Evolutionary conservation across 1,284 basidiomycete species (phyloP).

Genomic region (Apiotrichum akiyoshidainum): DNA sequence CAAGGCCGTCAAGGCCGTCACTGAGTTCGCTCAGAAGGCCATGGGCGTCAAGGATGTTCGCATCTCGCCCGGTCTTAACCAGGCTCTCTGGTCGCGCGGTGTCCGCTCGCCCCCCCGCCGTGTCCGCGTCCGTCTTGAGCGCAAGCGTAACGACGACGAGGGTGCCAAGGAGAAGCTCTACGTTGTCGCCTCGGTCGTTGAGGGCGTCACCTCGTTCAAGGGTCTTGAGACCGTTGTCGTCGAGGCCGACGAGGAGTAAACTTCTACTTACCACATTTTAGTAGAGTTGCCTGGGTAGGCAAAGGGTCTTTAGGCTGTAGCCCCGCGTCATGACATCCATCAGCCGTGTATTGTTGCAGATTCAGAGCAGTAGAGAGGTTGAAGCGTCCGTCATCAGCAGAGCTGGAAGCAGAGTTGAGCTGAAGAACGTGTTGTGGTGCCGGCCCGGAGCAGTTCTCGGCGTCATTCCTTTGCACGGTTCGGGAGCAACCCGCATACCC

Average conservation of each 20-base stretch:
- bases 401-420: too few relatives aligned
- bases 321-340: conserved; percentile 27
- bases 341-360: conserved; percentile 19
- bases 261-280: conserved; percentile 5
- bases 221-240: conserved; percentile 76
- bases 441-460: too few relatives aligned
- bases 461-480: too few relatives aligned
- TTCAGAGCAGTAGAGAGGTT: not conserved
- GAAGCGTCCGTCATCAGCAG: too few relatives aligned
- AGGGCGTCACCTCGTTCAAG: conserved; percentile 76
- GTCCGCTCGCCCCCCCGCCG: conserved; percentile 88
- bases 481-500: too few relatives aligned
- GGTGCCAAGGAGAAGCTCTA: conserved; percentile 95
- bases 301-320: conserved; percentile 24
- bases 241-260: conserved; percentile 60
- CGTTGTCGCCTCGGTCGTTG: conserved; percentile 81
- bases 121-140: conserved; percentile 85
- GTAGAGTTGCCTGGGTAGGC: conserved; percentile 8
- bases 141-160: conserved; percentile 93
- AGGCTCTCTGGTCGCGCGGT: conserved; percentile 76
- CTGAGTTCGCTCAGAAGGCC: conserved; percentile 81
- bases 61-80: conserved; percentile 88
- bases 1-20: conserved; percentile 85
- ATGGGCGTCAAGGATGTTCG: conserved; percentile 93
- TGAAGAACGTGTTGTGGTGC: too few relatives aligned